These are phyloP conservation scores for Sordariomycetes sp. DNA, from an alignment of 2,329 filamentous ascomycete species.

Conservation along the genomic window DNA sequence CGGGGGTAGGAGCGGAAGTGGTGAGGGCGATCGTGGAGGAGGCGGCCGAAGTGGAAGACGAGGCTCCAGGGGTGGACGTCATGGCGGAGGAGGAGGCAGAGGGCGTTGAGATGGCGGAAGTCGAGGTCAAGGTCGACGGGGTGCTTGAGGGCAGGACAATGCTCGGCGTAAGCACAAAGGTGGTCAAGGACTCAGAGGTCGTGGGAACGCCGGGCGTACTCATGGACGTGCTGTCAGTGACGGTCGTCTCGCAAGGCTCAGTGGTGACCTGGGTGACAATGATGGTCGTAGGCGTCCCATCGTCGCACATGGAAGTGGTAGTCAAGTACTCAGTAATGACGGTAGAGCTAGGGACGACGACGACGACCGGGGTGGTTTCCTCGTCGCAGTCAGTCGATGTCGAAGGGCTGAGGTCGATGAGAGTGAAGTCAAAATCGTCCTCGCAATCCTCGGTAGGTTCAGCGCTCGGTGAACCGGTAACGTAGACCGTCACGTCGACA, in stretches of 20 bases:
- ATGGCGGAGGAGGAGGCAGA: slow-evolving; percentile 1
- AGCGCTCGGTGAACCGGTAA: slow-evolving; percentile 12
- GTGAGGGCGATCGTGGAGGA: slow-evolving; percentile 1
- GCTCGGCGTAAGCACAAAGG: slow-evolving; percentile 8
- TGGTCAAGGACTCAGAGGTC: slow-evolving; percentile 3
- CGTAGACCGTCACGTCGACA: slow-evolving; percentile 19
- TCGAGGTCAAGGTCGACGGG: slow-evolving; percentile 1
- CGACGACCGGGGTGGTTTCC: background rate
- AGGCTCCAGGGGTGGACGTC: background rate
- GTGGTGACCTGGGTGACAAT: background rate
- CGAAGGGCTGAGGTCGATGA: too few species aligned
- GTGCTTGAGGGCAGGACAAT: slow-evolving; percentile 8
- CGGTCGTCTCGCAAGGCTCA: background rate
- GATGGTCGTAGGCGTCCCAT: background rate
- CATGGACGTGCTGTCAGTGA: background rate
- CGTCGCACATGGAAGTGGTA: background rate
- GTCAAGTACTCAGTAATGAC: background rate
- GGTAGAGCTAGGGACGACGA: too few species aligned
- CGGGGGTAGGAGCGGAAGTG: slow-evolving; percentile 2
- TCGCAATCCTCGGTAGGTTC: background rate
- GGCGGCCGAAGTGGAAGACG: background rate
- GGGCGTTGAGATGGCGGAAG: background rate
- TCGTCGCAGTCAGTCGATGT: background rate
- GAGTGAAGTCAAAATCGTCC: too few species aligned
- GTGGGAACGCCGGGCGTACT: slow-evolving; percentile 10